These are phyloP conservation scores for Penicillium sp. DNA, from an alignment of 2,329 filamentous ascomycete genomes.

Conservation along the genomic window DNA sequence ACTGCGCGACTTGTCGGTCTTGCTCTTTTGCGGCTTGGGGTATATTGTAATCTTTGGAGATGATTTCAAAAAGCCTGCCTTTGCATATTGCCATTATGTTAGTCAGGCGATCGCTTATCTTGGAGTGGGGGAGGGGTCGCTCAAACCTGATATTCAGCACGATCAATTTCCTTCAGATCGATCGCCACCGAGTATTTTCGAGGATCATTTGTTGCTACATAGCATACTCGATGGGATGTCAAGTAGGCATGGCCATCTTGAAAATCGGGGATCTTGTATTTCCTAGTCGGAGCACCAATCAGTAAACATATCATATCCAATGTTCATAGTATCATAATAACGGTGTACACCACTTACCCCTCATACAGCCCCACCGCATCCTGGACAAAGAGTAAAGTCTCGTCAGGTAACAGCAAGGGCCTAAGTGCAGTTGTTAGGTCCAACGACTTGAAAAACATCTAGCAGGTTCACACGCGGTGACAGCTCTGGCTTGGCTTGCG, in stretches of 20 bases:
- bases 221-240: constrained; percentile 93
- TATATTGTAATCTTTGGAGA: constrained; percentile 89
- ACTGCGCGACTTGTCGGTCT: constrained; percentile 55
- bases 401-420: constrained; percentile 88
- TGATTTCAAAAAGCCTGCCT: constrained; percentile 92
- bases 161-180: constrained; percentile 87
- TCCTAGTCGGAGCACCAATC: constrained; percentile 55
- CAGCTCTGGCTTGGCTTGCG: constrained; percentile 5
- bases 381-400: constrained; percentile 93
- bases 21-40: constrained; percentile 73
- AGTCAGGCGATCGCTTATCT: background rate
- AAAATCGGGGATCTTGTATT: constrained; percentile 90
- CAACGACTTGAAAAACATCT: constrained; percentile 96
- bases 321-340: background rate
- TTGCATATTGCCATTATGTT: background rate
- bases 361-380: constrained; percentile 97
- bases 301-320: constrained; percentile 19
- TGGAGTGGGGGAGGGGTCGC: constrained; percentile 16
- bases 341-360: constrained; percentile 64
- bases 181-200: constrained; percentile 81
- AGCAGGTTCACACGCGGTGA: constrained; percentile 48
- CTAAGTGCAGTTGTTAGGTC: constrained; percentile 95
- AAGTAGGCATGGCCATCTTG: constrained; percentile 96
- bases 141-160: constrained; percentile 81
- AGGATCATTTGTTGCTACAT: constrained; percentile 85